Evolutionary conservation across 768 basidiomycete genomes (phyloP).

Genomic region (Amanita phalloides): DNA sequence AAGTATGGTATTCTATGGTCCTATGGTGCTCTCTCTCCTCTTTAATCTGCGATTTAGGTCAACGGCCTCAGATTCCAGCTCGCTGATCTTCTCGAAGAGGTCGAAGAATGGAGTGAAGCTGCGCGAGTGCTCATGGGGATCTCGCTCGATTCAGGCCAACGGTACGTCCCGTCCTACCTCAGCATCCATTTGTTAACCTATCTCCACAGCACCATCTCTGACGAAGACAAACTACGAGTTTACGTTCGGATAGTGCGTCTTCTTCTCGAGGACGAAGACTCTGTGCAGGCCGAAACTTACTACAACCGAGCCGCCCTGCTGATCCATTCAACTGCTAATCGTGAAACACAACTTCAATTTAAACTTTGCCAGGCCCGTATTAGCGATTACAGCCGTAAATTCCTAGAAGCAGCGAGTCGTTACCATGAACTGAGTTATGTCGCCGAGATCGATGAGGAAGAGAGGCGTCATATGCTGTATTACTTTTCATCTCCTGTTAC

Average conservation of each 20-base stretch:
- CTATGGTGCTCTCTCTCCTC: background rate
- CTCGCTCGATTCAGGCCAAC: slow-evolving; percentile 79
- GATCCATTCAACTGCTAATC: slow-evolving; percentile 69
- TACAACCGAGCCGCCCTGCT: slow-evolving; percentile 93
- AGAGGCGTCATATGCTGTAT: slow-evolving; percentile 84
- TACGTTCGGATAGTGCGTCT: slow-evolving; percentile 94
- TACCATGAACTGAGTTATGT: slow-evolving; percentile 95
- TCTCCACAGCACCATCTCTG: slow-evolving; percentile 43
- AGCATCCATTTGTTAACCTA: slow-evolving; percentile 5
- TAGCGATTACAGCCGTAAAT: slow-evolving; percentile 85
- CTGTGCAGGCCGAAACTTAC: slow-evolving; percentile 95
- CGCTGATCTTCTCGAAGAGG: slow-evolving; percentile 79
- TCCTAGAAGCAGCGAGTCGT: slow-evolving; percentile 86
- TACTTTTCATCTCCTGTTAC: slow-evolving; percentile 15
- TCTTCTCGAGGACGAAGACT: slow-evolving; percentile 92
- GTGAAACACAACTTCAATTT: slow-evolving; percentile 72
- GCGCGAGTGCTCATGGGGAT: slow-evolving; percentile 89
- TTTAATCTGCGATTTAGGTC: slow-evolving; percentile 36
- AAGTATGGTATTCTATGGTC: slow-evolving; percentile 39
- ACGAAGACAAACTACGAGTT: slow-evolving; percentile 80
- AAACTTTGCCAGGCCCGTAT: slow-evolving; percentile 93
- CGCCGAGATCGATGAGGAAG: slow-evolving; percentile 87
- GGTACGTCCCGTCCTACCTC: slow-evolving; percentile 35
- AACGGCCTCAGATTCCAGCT: slow-evolving; percentile 78
- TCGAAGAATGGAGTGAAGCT: slow-evolving; percentile 92